Percentiles rank a stretch among this genome's conserved stretches.
Evolutionary conservation across 331 rosid species (phyloP).

Genomic region (Spiraea crenata): DNA sequence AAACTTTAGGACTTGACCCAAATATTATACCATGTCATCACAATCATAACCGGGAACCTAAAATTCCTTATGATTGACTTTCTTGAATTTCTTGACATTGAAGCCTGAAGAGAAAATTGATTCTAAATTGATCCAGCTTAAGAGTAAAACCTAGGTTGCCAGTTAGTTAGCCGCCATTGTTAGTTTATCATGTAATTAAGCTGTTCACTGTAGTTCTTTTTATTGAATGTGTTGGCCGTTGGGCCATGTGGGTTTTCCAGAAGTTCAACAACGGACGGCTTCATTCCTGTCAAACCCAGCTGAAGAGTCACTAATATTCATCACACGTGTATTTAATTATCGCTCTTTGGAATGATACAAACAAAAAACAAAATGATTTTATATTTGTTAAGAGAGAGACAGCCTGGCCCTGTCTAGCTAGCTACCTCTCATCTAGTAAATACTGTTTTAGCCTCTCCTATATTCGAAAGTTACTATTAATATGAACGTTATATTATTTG

Average conservation of each 20-base stretch:
- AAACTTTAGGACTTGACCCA: not conserved
- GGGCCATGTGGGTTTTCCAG: not conserved
- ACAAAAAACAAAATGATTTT: not conserved
- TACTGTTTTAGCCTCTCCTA: not conserved
- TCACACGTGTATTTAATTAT: not conserved
- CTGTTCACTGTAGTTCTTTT: too few relatives aligned
- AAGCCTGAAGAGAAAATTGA: not conserved
- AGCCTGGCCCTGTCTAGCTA: not conserved
- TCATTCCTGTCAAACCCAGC: conserved; percentile 8
- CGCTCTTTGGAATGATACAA: not conserved
- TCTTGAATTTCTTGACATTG: not conserved
- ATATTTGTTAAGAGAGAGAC: not conserved
- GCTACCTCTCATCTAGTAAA: not conserved
- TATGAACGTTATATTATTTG: not conserved
- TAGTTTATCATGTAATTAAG: too few relatives aligned
- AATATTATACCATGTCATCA: not conserved
- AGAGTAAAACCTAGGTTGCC: too few relatives aligned
- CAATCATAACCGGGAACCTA: not conserved
- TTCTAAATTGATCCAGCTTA: too few relatives aligned
- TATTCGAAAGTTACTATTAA: not conserved
- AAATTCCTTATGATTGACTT: not conserved
- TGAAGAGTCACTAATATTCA: conserved; percentile 8
- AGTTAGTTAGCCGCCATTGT: not conserved
- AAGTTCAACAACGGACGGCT: conserved; percentile 19
- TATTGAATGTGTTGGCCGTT: not conserved